Percentiles rank a stretch among this genome's conserved stretches.
phyloP scores from a whole-genome alignment of 176 grass and related monocot species.

The Oryza meridionalis region DNA sequence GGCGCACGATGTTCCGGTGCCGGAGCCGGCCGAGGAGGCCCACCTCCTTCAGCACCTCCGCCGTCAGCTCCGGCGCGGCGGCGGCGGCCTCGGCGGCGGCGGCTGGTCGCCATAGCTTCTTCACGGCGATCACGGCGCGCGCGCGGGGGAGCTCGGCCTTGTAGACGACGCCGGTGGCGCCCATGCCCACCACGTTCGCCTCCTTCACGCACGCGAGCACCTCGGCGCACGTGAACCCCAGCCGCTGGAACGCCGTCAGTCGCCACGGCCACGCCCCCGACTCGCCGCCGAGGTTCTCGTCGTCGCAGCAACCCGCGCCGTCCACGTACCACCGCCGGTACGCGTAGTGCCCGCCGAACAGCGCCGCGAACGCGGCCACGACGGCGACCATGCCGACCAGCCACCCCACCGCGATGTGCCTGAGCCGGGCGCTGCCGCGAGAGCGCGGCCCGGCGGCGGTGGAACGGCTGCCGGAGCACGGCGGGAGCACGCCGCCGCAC shows the following conservation, averaged over 20 bases:
- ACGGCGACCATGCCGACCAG: slow-evolving; percentile 54
- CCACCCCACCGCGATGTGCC: slow-evolving; percentile 61
- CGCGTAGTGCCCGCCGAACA: slow-evolving; percentile 55
- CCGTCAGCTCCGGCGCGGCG: slow-evolving; percentile 7
- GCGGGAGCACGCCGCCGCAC: slow-evolving; percentile 77
- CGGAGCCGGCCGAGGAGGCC: slow-evolving; percentile 69
- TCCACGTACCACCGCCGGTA: slow-evolving; percentile 71
- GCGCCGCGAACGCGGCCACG: slow-evolving; percentile 35
- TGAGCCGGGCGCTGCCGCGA: slow-evolving; percentile 46
- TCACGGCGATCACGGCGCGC: slow-evolving; percentile 70
- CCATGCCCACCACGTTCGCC: slow-evolving; percentile 93
- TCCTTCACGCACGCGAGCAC: slow-evolving; percentile 92
- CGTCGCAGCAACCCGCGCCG: slow-evolving; percentile 49
- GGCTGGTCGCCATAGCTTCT: slow-evolving; percentile 77
- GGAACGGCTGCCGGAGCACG: slow-evolving; percentile 46
- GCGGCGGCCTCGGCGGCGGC: slow-evolving; percentile 27
- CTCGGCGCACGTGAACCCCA: slow-evolving; percentile 73
- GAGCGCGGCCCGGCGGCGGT: slow-evolving; percentile 20
- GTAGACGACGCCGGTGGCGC: slow-evolving; percentile 88
- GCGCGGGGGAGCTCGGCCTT: slow-evolving; percentile 66
- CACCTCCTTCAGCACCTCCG: slow-evolving; percentile 73
- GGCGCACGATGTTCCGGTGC: slow-evolving; percentile 92
- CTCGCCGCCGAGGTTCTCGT: slow-evolving; percentile 28
- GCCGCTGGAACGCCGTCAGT: slow-evolving; percentile 83
- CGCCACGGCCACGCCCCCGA: slow-evolving; percentile 68